Conservation (phyloP, 2,329 filamentous ascomycete genomes). For the Coniella vitis region DNA sequence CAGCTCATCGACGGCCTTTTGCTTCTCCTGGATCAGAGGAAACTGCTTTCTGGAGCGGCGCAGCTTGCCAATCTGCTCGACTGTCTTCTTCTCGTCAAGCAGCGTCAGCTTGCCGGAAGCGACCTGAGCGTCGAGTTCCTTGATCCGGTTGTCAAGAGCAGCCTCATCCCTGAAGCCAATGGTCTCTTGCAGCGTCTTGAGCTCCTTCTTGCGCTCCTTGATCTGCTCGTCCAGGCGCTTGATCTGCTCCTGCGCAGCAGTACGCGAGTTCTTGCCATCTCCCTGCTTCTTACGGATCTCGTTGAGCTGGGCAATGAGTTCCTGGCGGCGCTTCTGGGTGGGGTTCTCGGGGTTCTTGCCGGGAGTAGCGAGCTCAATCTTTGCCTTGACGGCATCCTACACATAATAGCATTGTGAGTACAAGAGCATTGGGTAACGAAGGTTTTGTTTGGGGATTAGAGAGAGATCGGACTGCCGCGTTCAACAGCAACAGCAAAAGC, state of each 20-base stretch:
- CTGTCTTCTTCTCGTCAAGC: constrained; percentile 93
- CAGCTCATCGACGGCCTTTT: constrained; percentile 84
- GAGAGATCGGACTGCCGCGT: too few species aligned
- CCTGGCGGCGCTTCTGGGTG: constrained; percentile 72
- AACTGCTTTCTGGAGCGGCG: constrained; percentile 91
- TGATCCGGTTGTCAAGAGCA: constrained; percentile 80
- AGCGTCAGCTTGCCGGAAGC: constrained; percentile 88
- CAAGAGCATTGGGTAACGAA: too few species aligned
- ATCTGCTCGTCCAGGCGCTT: constrained; percentile 86
- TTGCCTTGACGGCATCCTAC: constrained; percentile 82
- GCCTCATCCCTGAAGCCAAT: constrained; percentile 81
- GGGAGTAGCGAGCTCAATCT: constrained; percentile 76
- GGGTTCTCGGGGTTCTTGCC: constrained; percentile 71
- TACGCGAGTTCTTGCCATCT: constrained; percentile 75
- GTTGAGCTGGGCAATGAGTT: constrained; percentile 75
- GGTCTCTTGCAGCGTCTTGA: constrained; percentile 77
- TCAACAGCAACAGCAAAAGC: too few species aligned
- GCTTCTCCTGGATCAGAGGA: constrained; percentile 70
- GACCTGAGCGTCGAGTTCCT: constrained; percentile 74
- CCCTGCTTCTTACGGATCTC: constrained; percentile 84
- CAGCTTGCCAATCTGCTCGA: constrained; percentile 73
- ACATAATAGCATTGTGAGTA: constrained; percentile 6
- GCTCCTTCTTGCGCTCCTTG: constrained; percentile 75
- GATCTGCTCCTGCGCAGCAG: constrained; percentile 77
- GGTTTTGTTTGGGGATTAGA: too few species aligned